Evolutionary conservation across 2,329 filamentous ascomycete genomes (phyloP).

Genomic region (Epichloe sibirici): DNA sequence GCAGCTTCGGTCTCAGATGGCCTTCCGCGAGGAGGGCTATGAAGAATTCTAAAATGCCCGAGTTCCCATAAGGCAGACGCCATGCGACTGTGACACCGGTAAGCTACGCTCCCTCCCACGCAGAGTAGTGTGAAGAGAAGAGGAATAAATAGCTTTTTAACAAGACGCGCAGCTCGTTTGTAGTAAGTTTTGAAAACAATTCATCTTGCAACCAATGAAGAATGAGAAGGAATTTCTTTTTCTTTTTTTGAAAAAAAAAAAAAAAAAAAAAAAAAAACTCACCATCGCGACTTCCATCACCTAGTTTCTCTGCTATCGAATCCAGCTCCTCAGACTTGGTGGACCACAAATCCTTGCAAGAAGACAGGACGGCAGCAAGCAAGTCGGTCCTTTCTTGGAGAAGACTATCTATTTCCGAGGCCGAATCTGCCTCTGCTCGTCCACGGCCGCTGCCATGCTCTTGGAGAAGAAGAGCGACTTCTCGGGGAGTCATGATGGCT

Average conservation of each 20-base stretch:
- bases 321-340: slow-evolving; percentile 30
- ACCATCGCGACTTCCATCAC: slow-evolving; percentile 44
- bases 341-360: slow-evolving; percentile 28
- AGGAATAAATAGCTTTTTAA: not conserved
- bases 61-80: slow-evolving; percentile 44
- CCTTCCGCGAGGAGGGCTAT: slow-evolving; percentile 31
- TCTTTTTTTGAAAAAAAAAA: no score
- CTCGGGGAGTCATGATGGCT: slow-evolving; percentile 22
- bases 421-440: slow-evolving; percentile 16
- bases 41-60: slow-evolving; percentile 45
- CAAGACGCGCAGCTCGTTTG: no score
- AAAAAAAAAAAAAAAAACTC: slow-evolving; percentile 18
- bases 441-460: slow-evolving; percentile 18
- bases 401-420: slow-evolving; percentile 11
- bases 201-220: no score
- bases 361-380: slow-evolving; percentile 26
- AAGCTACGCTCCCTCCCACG: not conserved
- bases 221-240: no score
- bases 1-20: slow-evolving; percentile 29
- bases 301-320: slow-evolving; percentile 36
- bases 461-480: slow-evolving; percentile 25
- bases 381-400: slow-evolving; percentile 15
- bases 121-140: not conserved
- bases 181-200: no score
- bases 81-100: slow-evolving; percentile 32